These are phyloP conservation scores for Lathyrus oleraceus DNA, from an alignment of 306 rosid genomes.

Conservation along the genomic window DNA sequence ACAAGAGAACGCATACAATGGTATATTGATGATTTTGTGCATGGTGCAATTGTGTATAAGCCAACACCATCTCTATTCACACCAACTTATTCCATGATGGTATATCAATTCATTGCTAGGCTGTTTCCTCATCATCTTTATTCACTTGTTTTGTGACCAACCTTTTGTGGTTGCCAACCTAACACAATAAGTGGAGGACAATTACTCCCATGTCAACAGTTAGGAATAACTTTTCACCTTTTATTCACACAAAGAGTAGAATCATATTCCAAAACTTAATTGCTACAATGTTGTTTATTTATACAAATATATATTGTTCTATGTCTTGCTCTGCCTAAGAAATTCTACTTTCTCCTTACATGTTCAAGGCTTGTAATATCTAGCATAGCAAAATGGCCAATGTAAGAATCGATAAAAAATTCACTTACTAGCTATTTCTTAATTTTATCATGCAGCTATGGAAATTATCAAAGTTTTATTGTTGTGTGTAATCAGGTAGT, in stretches of 20 bases:
- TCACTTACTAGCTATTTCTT: neutral
- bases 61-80: too few species aligned
- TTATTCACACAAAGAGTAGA: constrained; percentile 31
- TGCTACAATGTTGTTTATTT: neutral
- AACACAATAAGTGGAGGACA: constrained; percentile 37
- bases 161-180: constrained; percentile 47
- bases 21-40: too few species aligned
- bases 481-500: constrained; percentile 52
- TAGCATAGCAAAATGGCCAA: constrained; percentile 46
- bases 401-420: constrained; percentile 37
- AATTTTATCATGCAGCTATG: neutral
- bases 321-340: neutral
- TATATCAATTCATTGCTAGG: neutral
- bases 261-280: constrained; percentile 48
- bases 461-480: constrained; percentile 16
- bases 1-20: too few species aligned
- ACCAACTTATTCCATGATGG: too few species aligned
- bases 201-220: neutral
- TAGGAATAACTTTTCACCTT: constrained; percentile 39
- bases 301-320: constrained; percentile 8
- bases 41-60: too few species aligned
- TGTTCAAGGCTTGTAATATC: neutral
- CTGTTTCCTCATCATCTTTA: constrained; percentile 19
- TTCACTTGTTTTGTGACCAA: constrained; percentile 12
- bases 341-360: neutral